Evolutionary conservation across 768 basidiomycete genomes (phyloP), one percentile per base, ranked within the genome.

Genomic region (Candolleomyces efflorescens): DNA sequence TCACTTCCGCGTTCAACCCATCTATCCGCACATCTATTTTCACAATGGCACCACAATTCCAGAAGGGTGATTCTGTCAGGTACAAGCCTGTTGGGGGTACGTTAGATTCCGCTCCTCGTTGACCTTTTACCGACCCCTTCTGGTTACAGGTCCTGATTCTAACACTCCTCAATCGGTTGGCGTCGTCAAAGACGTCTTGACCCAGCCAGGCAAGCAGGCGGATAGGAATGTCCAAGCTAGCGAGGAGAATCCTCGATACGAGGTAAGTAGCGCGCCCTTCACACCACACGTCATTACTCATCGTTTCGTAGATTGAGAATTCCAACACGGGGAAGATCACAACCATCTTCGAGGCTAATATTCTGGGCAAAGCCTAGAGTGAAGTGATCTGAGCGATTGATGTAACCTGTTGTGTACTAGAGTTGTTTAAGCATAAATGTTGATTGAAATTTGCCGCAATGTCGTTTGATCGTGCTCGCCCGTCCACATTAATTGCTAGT

Each of bases 221-320:
- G 55, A 56, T 24, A 17, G 55, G 22, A 57, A 57, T 24, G 56
- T 57, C n/a, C 36, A 57, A 22, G 56, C 56, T 15, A 57, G 56
- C 20, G 36, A 49, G 38, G 56, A 51, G 3, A 27, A 57, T 32
- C 48, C 56, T 24, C 47, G 56, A 32, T 57, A 57, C 17, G 56
- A 50, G 49, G 49, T 57, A 17, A 5, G 44, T 36, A 32, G 3
- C 24, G 1, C 5, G 6, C 11, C 5, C 32, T 32, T 32, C 32
- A 4, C 4, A 3, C 9, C 27, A 27, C 27, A 4, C 4, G 27
- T 27, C 27, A n/a, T n/a, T 27, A 27, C 24, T 37, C 26, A 9
- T 17, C 39, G 7, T 18, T n/a, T 15, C 13, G 15, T 27, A 57
- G 56, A 57, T 57, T 37, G 48, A 57, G 56, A 57, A 57, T 45